These are phyloP conservation scores for Coemansia sp. DNA, from an alignment of 192 early-diverging fungal genomes.

Conservation along the genomic window DNA sequence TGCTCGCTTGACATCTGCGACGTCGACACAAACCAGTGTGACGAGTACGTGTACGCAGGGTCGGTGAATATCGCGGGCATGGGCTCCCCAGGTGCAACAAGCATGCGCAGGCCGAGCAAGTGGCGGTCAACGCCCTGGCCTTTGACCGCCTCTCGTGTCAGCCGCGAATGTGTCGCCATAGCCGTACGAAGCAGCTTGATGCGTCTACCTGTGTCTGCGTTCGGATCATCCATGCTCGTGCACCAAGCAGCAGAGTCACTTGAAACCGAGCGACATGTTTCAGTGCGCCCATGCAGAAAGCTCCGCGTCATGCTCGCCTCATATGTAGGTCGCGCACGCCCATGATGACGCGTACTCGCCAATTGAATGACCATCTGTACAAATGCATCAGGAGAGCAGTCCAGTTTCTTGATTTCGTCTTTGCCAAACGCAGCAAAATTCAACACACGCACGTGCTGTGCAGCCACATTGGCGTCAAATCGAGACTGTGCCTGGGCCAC, in stretches of 20 bases:
- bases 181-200: conserved; percentile 72
- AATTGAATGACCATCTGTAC: conserved; percentile 94
- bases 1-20: conserved; percentile 90
- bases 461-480: conserved; percentile 71
- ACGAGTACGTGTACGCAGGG: conserved; percentile 76
- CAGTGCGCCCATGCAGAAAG: conserved; percentile 93
- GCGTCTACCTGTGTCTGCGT: conserved; percentile 55
- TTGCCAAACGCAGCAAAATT: conserved; percentile 92
- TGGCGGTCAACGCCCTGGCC: conserved; percentile 91
- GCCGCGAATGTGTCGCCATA: conserved; percentile 70
- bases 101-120: conserved; percentile 82
- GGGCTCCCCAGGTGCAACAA: conserved; percentile 67
- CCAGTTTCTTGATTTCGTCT: conserved; percentile 85
- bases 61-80: conserved; percentile 87
- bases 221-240: conserved; percentile 76
- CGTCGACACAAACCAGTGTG: conserved; percentile 93
- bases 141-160: conserved; percentile 79
- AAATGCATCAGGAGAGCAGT: conserved; percentile 76
- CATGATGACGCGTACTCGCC: conserved; percentile 91
- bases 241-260: conserved; percentile 80
- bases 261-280: conserved; percentile 82
- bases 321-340: conserved; percentile 78
- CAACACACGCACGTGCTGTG: conserved; percentile 81
- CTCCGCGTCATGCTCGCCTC: conserved; percentile 91
- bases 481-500: conserved; percentile 68